Base-by-base conservation (phyloP, 441 rosid genomes). In the Eruca vesicaria region DNA sequence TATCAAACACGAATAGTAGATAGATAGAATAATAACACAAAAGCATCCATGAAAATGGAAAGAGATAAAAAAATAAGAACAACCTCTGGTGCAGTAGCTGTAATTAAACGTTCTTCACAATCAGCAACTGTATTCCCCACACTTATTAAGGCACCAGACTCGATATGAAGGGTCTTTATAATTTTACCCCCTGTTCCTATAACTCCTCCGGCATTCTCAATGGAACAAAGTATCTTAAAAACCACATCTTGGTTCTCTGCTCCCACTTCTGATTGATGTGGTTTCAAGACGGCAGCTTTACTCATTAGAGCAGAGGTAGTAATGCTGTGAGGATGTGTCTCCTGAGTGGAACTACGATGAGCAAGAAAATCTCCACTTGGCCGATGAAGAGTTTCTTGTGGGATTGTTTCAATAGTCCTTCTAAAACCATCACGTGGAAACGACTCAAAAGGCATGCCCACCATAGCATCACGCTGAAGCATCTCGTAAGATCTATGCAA, bases 131-230 rank as follows among this genome's bases (percentile, higher is more conserved):
- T 41, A 73, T 90, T 81, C 78, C 96, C 99, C 81, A 96, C 80
- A 57, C 80, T 79, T 64, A 96, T 84, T 50, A 84, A 71, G 76
- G 98, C 97, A 57, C 98, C 98, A 5, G 96, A 84, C 80, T 96
- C 97, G 62, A 73, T 91, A 78, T 93, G 88, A 75, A 96, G 85
- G 68, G 84, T 78, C 87, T 70, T 86, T 76, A 96, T 80, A 58
- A 88, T 85, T 70, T 80, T 72, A 62, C 99, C 99, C 26, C 93
- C 97, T 78, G 81, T 90, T 79, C 99, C 98, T 70, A 96, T 96
- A 58, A 96, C 84, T 41, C 94, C 88, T 14, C 98, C 99, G 71
- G 87, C 90, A 79, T 75, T 89, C 31, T 90, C 97, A 84, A 7
- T 84, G 23, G 84, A 76, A 82, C 98, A 91, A 68, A 93, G 93